phyloP scores from a whole-genome alignment of 306 rosid species.

The Phaseolus lunatus region DNA sequence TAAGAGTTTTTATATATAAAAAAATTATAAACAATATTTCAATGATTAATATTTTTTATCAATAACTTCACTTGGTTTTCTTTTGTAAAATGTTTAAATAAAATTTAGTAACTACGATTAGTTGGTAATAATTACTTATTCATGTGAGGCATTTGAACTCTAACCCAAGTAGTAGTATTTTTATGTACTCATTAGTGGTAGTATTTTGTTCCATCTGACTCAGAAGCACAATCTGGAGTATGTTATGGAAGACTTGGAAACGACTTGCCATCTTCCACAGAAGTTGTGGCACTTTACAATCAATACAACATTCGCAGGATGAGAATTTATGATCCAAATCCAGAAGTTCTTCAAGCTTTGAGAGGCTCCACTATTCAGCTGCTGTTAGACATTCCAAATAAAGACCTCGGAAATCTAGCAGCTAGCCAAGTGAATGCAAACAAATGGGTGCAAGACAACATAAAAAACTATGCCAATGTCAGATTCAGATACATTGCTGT shows the following conservation, averaged over 20 bases:
- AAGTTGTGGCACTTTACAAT: conserved; percentile 49
- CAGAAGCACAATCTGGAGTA: conserved; percentile 62
- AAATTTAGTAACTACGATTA: too few species aligned
- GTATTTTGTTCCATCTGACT: too few species aligned
- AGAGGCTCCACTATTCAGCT: conserved; percentile 57
- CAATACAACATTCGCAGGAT: conserved; percentile 51
- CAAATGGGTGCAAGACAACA: conserved; percentile 56
- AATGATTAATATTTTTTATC: too few species aligned
- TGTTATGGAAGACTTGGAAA: conserved; percentile 60
- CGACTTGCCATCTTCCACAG: conserved; percentile 49
- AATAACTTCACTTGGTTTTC: too few species aligned
- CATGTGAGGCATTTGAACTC: too few species aligned
- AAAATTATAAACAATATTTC: too few species aligned
- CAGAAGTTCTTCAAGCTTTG: conserved; percentile 53
- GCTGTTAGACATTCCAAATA: conserved; percentile 30
- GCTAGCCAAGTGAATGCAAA: conserved; percentile 49
- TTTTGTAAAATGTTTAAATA: too few species aligned
- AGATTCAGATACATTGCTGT: conserved; percentile 60
- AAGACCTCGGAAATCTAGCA: conserved; percentile 36
- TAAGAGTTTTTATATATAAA: too few species aligned
- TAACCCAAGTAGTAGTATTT: too few species aligned
- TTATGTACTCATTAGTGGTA: too few species aligned
- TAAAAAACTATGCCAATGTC: conserved; percentile 47
- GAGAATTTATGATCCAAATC: conserved; percentile 55
- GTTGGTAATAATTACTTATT: too few species aligned